phyloP scores from a whole-genome alignment of 768 basidiomycete species.

The Naganishia kalamii region DNA sequence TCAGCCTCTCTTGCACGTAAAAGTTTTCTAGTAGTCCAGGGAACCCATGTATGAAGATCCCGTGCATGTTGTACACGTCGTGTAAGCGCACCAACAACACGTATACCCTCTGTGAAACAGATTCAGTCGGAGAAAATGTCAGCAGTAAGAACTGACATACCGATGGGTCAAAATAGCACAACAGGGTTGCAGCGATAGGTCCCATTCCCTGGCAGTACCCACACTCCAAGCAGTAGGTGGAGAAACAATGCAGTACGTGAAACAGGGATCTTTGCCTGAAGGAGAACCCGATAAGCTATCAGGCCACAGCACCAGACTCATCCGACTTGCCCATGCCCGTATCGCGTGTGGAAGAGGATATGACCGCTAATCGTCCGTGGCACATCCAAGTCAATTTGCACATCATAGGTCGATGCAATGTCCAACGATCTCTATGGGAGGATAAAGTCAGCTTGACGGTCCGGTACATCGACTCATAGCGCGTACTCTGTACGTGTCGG shows the following conservation, averaged over 20 bases:
- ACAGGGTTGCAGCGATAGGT: constrained; percentile 84
- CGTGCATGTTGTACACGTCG: constrained; percentile 77
- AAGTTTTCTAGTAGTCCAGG: constrained; percentile 93
- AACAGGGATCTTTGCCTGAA: constrained; percentile 85
- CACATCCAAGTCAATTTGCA: constrained; percentile 96
- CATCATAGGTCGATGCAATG: constrained; percentile 77
- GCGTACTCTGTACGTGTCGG: constrained; percentile 39
- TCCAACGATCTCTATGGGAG: constrained; percentile 58
- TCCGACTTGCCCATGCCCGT: constrained; percentile 76
- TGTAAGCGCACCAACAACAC: constrained; percentile 80
- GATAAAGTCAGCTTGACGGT: not conserved
- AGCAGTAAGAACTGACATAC: constrained; percentile 28
- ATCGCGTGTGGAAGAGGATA: constrained; percentile 87
- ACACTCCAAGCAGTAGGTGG: constrained; percentile 71
- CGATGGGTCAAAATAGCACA: constrained; percentile 89
- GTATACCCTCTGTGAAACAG: constrained; percentile 57
- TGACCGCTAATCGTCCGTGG: constrained; percentile 93
- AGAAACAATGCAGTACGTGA: constrained; percentile 87
- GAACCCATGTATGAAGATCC: constrained; percentile 86
- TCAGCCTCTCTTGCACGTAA: constrained; percentile 86
- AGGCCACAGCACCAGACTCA: not conserved
- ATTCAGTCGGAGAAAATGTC: not conserved
- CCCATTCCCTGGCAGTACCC: constrained; percentile 99
- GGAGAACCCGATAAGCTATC: not conserved
- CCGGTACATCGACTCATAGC: not conserved